A percentile compares a stretch with the other conserved stretches of the same genome.
These are phyloP conservation scores for Debaryomyces singareniensis DNA, from an alignment of 1,139 yeast species.

Conservation along the genomic window DNA sequence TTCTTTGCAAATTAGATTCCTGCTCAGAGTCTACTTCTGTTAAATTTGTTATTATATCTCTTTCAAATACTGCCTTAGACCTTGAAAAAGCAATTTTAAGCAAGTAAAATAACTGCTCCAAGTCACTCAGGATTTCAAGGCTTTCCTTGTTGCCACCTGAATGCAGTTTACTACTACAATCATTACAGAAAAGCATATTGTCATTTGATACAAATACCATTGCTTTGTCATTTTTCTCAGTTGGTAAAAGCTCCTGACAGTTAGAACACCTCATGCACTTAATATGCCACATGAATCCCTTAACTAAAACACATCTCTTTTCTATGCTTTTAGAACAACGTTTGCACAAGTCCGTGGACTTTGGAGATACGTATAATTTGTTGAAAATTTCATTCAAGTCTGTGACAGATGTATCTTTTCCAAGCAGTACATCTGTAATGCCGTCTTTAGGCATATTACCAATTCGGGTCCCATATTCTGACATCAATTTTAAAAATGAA, in stretches of 20 bases:
- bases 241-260: constrained; percentile 37
- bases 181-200: constrained; percentile 41
- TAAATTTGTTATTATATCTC: constrained; percentile 13
- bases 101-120: constrained; percentile 68
- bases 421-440: constrained; percentile 19
- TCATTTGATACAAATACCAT: constrained; percentile 19
- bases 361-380: constrained; percentile 39
- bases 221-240: constrained; percentile 23
- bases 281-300: constrained; percentile 73
- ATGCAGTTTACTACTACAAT: constrained; percentile 44
- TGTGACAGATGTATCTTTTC: constrained; percentile 12
- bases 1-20: constrained; percentile 1
- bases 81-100: constrained; percentile 80
- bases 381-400: background rate
- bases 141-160: constrained; percentile 10
- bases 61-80: constrained; percentile 58
- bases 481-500: constrained; percentile 45
- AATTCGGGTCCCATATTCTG: constrained; percentile 19
- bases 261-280: constrained; percentile 61
- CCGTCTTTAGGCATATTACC: constrained; percentile 2
- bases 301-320: constrained; percentile 62
- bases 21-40: constrained; percentile 4
- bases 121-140: constrained; percentile 59
- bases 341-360: constrained; percentile 74
- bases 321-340: constrained; percentile 74